Evolutionary conservation across 331 rosid species (phyloP).

Genomic region (Telfairia occidentalis): DNA sequence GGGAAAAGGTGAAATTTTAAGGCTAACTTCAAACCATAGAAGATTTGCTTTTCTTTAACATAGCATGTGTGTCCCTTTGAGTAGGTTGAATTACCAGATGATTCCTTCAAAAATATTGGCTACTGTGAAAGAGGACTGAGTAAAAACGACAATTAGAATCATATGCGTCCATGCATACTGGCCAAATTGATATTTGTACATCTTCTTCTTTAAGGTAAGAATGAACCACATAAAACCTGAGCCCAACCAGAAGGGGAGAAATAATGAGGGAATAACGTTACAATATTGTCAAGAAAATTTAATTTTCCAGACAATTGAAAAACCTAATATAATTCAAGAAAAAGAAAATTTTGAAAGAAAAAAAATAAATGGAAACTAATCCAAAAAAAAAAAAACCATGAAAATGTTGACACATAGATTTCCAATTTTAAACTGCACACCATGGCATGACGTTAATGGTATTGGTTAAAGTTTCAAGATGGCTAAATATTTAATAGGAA

Average conservation of each 20-base stretch:
- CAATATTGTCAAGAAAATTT: neutral
- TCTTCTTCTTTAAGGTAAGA: conserved; percentile 89
- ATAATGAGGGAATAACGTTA: conserved; percentile 14
- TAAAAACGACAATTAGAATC: conserved; percentile 89
- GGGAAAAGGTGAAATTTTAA: conserved; percentile 8
- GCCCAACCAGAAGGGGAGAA: conserved; percentile 15
- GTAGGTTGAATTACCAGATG: conserved; percentile 57
- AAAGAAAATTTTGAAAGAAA: neutral
- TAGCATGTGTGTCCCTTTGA: neutral
- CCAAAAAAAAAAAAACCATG: neutral
- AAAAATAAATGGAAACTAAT: neutral
- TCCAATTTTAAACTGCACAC: neutral
- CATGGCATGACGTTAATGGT: neutral
- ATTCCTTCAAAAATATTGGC: conserved; percentile 98
- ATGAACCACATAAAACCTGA: conserved; percentile 99
- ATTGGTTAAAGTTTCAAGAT: neutral
- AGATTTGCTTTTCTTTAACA: neutral
- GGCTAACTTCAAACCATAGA: conserved; percentile 1
- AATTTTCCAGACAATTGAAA: conserved; percentile 7
- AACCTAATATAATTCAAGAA: neutral
- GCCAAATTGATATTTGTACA: conserved; percentile 99
- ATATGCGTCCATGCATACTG: conserved; percentile 99
- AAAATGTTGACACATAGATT: neutral
- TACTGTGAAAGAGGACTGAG: conserved; percentile 93
- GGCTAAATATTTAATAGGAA: neutral